Base-by-base conservation (phyloP, 768 basidiomycete genomes). In the Phylloporus rhodoxanthus region DNA sequence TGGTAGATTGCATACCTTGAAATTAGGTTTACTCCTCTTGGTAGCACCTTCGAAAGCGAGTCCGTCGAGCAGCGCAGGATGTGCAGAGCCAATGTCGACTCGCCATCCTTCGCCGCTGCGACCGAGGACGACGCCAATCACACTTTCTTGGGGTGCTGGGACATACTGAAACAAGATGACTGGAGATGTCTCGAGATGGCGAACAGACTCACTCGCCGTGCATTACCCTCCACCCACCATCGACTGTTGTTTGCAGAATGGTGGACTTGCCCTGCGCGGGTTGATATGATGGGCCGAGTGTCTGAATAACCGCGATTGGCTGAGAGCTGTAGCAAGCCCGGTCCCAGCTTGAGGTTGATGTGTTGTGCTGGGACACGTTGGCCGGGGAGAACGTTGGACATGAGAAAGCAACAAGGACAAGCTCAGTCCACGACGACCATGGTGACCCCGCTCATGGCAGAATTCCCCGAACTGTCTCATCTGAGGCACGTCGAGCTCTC, bases 31-130 rank as follows among this genome's bases (percentile, higher is more conserved):
- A 63, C 89, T 98, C 55, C 96, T 72, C 73, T 95, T 97, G 20
- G 91, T 91, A 9, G 93, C 96, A 3, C 92, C 88, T 65, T 98
- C 95, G 64, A 99, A 99, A 2, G 96, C 93, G 26, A 97, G 77
- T 0, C 80, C 88, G 58, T 97, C 94, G 38, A 99, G 69, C 5
- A 81, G 77, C 0, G 95, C 95, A 42, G 76, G 73, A 61, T 96
- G 92, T 5, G 93, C 87, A 23, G 84, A 76, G 2, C 94, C 94
- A 53, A 99, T 91, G 66, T 98, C 95, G 20, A 98, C 91, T 39
- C 93, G 80, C 75, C 83, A 99, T 6, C 85, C 87, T 61, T 98
- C 95, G 32, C 91, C 92, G 47, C 84, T 75, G 58, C 86, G 83
- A 51, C 84, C 88, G 6, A 77, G 75, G 44, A 99, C 74, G 32